Evolutionary conservation across 148 eudicot genomes (phyloP), one percentile per base, ranked within the genome.

Genomic region (Rhododendron kiyosumense): DNA sequence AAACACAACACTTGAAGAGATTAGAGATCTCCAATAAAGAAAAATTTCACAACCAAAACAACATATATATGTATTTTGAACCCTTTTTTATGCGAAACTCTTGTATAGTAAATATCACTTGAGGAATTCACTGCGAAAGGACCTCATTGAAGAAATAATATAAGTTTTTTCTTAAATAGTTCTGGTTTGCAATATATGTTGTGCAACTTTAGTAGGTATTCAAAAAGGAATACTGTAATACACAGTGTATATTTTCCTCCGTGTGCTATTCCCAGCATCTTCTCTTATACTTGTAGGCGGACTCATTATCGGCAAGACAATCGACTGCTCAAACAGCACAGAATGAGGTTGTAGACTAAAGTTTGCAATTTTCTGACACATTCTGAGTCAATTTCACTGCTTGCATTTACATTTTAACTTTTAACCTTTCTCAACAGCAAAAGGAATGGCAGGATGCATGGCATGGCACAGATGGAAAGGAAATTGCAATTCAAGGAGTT

Each of bases 361-460:
- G 5, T 36, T 43, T 30, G 30, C 32, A 48, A 49, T 41, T 65
- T 88, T 81, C 1, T 54, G 79, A 18, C 80, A 36, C 36, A 8
- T 83, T 24, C 34, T 30, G 48, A 41, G 34, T 41, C 69, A 2
- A 51, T 69, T 67, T 81, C 36, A 75, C n/a, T 49, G 80, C 65
- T 67, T 5, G 14, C 45, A 57, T 6, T 15, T 46, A 84, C 49
- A 32, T 81, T 57, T 38, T 87, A 38, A 84, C 76, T 13, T 83
- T 18, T 67, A 24, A 14, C 14, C 74, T 84, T 71, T 81, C 57
- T 14, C 73, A 86, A 45, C 84, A 87, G 88, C n/a, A 69, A 63
- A 85, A 74, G 36, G 87, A 91, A 79, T 84, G 89, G 91, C 87
- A 91, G 81, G 81, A 85, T 84, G 89, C 88, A 81, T 81, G 87